Base-by-base conservation (phyloP, 306 rosid species). In the Aeschynomene evenia region DNA sequence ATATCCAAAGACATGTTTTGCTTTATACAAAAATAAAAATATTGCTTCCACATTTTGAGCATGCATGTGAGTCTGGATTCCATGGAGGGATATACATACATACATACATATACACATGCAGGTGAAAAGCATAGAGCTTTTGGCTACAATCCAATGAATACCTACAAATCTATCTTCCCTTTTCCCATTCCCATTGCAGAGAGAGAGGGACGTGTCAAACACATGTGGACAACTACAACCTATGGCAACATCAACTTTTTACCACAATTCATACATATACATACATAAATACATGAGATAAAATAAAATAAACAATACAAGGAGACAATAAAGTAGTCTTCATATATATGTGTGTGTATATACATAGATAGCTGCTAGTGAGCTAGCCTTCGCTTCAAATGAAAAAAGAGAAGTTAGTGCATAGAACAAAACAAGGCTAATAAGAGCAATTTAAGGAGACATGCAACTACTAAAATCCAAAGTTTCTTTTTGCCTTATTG, bases 11-110 rank as follows among this genome's bases (percentile, higher is more conserved):
- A 56, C 24, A 62, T 33, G 49, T 46, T 60, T 53, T 26, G 37
- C 37, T 66, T 55, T 63, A 60, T 22, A 68, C 6, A 51, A 64
- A 63, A 40, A 37, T 21, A 51, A 64, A 63, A 40, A 37, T 21
- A 40, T 33, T 28, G 43, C 78, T 36, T 53, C 70, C 63, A 71
- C 70, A 76, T 50, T 48, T 70, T 59, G 68, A 42, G 76, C 88
- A 81, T 83, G 76, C 88, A 81, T 83, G 91, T 80, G 91, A 82
- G 54, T 77, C 15, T 34, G 65, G 86, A 84, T 70, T 85, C 85
- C 81, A 33, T 34, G 76, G 81, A 75, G 58, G n/a, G n/a, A n/a
- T n/a, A n/a, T n/a, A n/a, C n/a, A n/a, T n/a, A n/a, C n/a, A n/a
- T n/a, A n/a, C n/a, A n/a, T n/a, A n/a, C n/a, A n/a, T n/a, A n/a